phyloP scores from a whole-genome alignment of 371 early-diverging fungal species.

The Syncephalis fuscata region DNA sequence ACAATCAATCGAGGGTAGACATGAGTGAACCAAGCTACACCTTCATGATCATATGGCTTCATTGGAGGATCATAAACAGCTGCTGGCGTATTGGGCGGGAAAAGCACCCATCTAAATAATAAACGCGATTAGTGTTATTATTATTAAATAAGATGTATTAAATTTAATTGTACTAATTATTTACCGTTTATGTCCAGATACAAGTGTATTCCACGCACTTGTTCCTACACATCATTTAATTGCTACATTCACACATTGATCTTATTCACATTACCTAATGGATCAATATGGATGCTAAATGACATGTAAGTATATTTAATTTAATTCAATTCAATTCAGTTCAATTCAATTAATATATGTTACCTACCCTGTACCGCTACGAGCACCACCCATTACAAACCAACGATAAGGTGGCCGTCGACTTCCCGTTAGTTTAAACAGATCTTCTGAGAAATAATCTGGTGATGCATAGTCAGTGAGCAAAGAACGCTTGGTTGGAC shows the following conservation, averaged over 20 bases:
- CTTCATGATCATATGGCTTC: slow-evolving; percentile 53
- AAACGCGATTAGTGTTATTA: slow-evolving; percentile 1
- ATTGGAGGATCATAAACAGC: slow-evolving; percentile 32
- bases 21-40: slow-evolving; percentile 57
- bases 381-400: slow-evolving; percentile 43
- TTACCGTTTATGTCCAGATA: slow-evolving; percentile 37
- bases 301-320: too few species aligned
- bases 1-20: slow-evolving; percentile 44
- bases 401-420: slow-evolving; percentile 47
- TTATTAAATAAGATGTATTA: too few species aligned
- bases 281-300: slow-evolving; percentile 37
- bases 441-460: slow-evolving; percentile 54
- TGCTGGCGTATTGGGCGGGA: slow-evolving; percentile 41
- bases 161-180: neutral
- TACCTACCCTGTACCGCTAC: slow-evolving; percentile 42
- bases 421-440: slow-evolving; percentile 46
- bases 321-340: too few species aligned
- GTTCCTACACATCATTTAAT: slow-evolving; percentile 16
- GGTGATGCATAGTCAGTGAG: slow-evolving; percentile 52
- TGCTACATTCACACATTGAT: slow-evolving; percentile 5
- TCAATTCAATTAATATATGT: too few species aligned
- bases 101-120: slow-evolving; percentile 39
- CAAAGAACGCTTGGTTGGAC: slow-evolving; percentile 9
- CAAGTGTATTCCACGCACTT: slow-evolving; percentile 46
- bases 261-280: slow-evolving; percentile 21